Conservation (phyloP, 2,329 filamentous ascomycete species). For the Ophiocordyceps camponoti-leonardi region DNA sequence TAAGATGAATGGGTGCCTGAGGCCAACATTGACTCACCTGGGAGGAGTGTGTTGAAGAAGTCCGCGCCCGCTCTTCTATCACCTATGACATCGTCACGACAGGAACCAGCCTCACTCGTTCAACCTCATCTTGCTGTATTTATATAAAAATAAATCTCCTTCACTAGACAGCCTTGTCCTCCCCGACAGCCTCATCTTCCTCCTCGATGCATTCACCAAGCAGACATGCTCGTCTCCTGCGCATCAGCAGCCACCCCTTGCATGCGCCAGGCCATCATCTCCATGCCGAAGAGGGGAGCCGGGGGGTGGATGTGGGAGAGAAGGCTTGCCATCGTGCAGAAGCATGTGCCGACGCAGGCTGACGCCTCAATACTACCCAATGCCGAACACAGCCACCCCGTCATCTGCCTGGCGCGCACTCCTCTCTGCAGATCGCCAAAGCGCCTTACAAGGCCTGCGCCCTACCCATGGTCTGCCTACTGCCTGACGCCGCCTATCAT, state of each 20-base stretch:
- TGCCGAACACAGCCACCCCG: neutral
- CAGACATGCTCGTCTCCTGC: neutral
- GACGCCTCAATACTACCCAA: neutral
- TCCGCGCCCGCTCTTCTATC: too few relatives aligned
- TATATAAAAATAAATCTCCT: too few relatives aligned
- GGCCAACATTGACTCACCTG: too few relatives aligned
- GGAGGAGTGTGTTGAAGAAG: too few relatives aligned
- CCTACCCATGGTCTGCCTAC: neutral
- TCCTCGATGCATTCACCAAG: too few relatives aligned
- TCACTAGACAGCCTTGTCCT: too few relatives aligned
- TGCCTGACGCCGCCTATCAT: neutral
- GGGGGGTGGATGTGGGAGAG: too few relatives aligned
- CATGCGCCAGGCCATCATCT: neutral
- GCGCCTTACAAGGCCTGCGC: neutral
- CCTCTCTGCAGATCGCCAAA: neutral
- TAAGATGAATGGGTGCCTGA: too few relatives aligned
- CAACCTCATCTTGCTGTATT: too few relatives aligned
- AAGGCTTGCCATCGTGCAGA: neutral
- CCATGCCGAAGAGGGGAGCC: neutral
- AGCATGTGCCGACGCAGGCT: constrained; percentile 1
- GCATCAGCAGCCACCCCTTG: neutral
- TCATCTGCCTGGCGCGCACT: neutral
- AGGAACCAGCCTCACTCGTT: too few relatives aligned
- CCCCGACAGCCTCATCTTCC: too few relatives aligned
- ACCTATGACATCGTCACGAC: too few relatives aligned